Percentiles rank a stretch among this genome's conserved stretches.
phyloP scores from a whole-genome alignment of 441 rosid species.

The Erysimum cheiri region DNA sequence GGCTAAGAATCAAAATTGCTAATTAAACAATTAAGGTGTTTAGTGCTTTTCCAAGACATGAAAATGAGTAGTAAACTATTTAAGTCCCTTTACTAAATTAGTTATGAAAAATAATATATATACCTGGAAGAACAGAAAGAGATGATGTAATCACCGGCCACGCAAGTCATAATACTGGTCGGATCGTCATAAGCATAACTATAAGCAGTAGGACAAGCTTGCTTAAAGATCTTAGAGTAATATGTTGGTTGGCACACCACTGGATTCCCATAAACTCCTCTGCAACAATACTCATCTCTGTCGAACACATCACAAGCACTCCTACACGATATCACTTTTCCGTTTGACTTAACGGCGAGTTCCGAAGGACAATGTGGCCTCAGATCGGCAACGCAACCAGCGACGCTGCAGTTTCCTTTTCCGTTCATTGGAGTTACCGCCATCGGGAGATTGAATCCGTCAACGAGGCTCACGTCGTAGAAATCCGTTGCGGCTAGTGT shows the following conservation, averaged over 20 bases:
- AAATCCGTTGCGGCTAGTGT: conserved; percentile 63
- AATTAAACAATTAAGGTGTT: no score
- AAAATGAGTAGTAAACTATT: no score
- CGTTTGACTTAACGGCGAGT: conserved; percentile 61
- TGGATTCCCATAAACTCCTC: conserved; percentile 75
- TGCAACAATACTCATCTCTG: conserved; percentile 92
- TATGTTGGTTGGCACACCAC: conserved; percentile 67
- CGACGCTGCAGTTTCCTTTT: conserved; percentile 67
- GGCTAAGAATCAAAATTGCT: no score
- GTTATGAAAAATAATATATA: no score
- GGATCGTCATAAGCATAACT: conserved; percentile 98
- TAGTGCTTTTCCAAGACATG: no score
- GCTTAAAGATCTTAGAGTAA: conserved; percentile 82
- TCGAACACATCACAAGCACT: conserved; percentile 94
- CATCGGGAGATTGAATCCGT: conserved; percentile 82
- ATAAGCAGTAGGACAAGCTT: conserved; percentile 88
- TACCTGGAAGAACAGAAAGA: conserved; percentile 75
- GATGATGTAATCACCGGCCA: conserved; percentile 73
- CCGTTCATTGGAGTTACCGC: conserved; percentile 73
- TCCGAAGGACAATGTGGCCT: conserved; percentile 69
- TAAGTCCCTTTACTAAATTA: no score
- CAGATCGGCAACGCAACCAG: conserved; percentile 73
- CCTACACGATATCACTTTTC: conserved; percentile 74
- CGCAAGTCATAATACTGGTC: conserved; percentile 78
- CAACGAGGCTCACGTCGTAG: conserved; percentile 93